Conservation (phyloP, 2,329 filamentous ascomycete genomes). For the Alternaria tenuissima region DNA sequence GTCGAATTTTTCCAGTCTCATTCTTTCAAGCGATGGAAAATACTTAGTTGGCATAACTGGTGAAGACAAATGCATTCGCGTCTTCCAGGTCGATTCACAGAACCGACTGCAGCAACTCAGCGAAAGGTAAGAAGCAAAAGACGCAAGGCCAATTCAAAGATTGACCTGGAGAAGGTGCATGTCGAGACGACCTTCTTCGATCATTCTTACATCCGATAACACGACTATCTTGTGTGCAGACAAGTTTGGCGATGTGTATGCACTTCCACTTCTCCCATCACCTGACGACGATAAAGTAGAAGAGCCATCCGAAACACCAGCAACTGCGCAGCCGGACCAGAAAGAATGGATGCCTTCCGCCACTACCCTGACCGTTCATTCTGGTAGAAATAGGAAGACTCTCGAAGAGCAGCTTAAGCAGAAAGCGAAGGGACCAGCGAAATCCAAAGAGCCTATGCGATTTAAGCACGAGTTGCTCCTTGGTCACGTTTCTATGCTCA, state of each 20-base stretch:
- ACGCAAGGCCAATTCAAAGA: neutral
- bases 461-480: slow-evolving; percentile 84
- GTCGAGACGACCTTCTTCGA: slow-evolving; percentile 86
- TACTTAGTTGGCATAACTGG: slow-evolving; percentile 81
- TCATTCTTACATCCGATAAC: slow-evolving; percentile 74
- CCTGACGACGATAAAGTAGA: slow-evolving; percentile 40
- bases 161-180: slow-evolving; percentile 67
- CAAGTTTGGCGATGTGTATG: slow-evolving; percentile 97
- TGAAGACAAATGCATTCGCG: slow-evolving; percentile 91
- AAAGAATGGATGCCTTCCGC: slow-evolving; percentile 62
- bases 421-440: slow-evolving; percentile 51
- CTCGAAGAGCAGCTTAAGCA: slow-evolving; percentile 65
- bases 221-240: slow-evolving; percentile 82
- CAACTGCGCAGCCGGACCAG: slow-evolving; percentile 29
- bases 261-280: slow-evolving; percentile 72
- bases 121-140: slow-evolving; percentile 65
- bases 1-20: slow-evolving; percentile 74
- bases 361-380: slow-evolving; percentile 67
- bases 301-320: slow-evolving; percentile 28
- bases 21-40: slow-evolving; percentile 68
- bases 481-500: slow-evolving; percentile 95
- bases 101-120: slow-evolving; percentile 73
- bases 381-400: slow-evolving; percentile 65
- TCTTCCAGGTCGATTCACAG: slow-evolving; percentile 73
- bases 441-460: slow-evolving; percentile 58